Conservation (phyloP, 192 early-diverging fungal species). For the Chytriomyces sp. region DNA sequence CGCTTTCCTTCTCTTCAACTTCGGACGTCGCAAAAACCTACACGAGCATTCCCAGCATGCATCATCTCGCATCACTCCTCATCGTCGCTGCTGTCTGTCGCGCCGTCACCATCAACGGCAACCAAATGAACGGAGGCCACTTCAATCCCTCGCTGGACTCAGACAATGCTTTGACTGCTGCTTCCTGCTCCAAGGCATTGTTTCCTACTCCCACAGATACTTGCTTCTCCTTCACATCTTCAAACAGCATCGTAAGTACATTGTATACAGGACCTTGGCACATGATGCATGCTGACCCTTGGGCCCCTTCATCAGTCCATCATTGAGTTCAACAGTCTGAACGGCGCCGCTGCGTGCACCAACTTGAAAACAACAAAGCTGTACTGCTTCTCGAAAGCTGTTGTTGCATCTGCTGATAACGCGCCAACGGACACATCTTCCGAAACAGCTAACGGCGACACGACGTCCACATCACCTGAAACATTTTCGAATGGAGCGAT, state of each 20-base stretch:
- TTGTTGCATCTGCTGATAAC: not conserved
- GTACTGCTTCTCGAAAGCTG: slow-evolving; percentile 8
- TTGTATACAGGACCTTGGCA: not conserved
- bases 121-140: not conserved
- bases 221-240: slow-evolving; percentile 21
- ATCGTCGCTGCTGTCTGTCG: no score
- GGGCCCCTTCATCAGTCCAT: not conserved
- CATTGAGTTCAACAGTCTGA: slow-evolving; percentile 7
- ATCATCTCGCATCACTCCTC: no score
- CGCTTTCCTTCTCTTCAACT: no score
- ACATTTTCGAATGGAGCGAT: not conserved
- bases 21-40: no score
- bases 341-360: not conserved
- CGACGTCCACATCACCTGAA: not conserved
- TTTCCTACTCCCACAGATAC: not conserved
- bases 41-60: no score
- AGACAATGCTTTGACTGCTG: not conserved
- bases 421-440: not conserved
- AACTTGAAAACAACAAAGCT: not conserved
- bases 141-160: not conserved
- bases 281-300: not conserved
- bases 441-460: not conserved
- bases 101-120: no score
- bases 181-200: not conserved
- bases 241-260: slow-evolving; percentile 7